Evolutionary conservation across 257 asterid genomes (phyloP), one percentile per base, ranked within the genome.

Genomic region (Schizonepeta tenuifolia): DNA sequence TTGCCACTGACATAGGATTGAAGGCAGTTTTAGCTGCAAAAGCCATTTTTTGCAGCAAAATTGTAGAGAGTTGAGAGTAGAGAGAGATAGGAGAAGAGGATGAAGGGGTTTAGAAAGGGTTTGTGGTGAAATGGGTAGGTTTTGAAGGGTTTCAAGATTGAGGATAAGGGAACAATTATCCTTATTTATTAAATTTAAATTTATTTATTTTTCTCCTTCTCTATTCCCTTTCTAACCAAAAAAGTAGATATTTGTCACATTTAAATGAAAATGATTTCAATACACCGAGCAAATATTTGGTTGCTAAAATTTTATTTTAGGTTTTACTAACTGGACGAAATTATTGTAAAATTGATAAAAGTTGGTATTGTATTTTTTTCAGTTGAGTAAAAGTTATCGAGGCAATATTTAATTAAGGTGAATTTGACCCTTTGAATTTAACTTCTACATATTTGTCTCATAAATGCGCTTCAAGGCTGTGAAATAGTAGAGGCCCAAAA

Each of bases 1-100:
- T 68, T 7, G 92, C 83, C 91, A 88, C 82, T 50, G 95, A 72
- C 64, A 80, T 47, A 43, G 93, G 76, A 57, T 87, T 89, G 75
- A 78, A 28, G 55, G 78, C 20, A 9, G 92, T 24, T 31, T 80
- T 83, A 31, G 85, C 81, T 28, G 82, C 78, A 36, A 68, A 80
- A 79, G 89, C 70, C 98, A 93, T 90, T 67, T 63, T 67, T 70
- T 17, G 76, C 49, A 59, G 73, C 57, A 8, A 14, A 43, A 54
- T 43, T 51, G 11, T n/a, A 20, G 15, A 9, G 28, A 38, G n/a
- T 7, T n/a, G 46, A 4, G 47, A 38, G n/a, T 7, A 20, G 46
- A 4, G 47, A 43, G 24, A 12, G 12, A 44, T 26, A 18, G 38
- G 41, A 26, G 73, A n/a, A 46, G 78, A 40, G 73, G 57, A 18